phyloP scores from a whole-genome alignment of 2,329 filamentous ascomycete genomes.

The Hypomyces rosellus region DNA sequence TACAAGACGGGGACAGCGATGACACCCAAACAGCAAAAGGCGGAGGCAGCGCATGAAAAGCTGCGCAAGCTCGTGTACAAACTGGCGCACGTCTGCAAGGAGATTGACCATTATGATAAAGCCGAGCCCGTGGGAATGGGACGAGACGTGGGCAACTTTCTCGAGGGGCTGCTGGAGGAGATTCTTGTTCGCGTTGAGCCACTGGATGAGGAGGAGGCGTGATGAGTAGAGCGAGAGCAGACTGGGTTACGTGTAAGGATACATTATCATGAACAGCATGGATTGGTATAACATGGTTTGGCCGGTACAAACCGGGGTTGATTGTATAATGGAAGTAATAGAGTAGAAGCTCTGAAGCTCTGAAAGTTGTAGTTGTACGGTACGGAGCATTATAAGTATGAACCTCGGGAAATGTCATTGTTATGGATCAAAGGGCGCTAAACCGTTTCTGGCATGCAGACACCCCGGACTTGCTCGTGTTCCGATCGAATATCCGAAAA shows the following conservation, averaged over 20 bases:
- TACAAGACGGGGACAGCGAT: slow-evolving; percentile 39
- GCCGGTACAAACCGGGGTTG: not conserved
- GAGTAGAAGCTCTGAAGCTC: too few species aligned
- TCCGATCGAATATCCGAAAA: too few species aligned
- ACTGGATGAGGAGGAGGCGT: slow-evolving; percentile 62
- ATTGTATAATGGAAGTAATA: too few species aligned
- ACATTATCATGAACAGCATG: slow-evolving; percentile 1
- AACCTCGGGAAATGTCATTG: too few species aligned
- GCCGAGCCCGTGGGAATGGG: slow-evolving; percentile 90
- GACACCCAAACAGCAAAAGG: slow-evolving; percentile 61
- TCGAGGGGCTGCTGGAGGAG: slow-evolving; percentile 91
- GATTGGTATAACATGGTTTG: not conserved
- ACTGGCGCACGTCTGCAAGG: slow-evolving; percentile 73
- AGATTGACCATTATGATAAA: slow-evolving; percentile 85
- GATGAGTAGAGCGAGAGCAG: too few species aligned
- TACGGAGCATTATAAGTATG: too few species aligned
- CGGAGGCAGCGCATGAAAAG: slow-evolving; percentile 70
- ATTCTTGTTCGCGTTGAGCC: slow-evolving; percentile 88
- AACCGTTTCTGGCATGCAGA: too few species aligned
- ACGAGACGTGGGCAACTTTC: slow-evolving; percentile 76
- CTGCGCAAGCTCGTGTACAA: slow-evolving; percentile 77
- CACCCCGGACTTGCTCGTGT: too few species aligned
- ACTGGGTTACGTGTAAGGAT: not conserved
- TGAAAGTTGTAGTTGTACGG: too few species aligned
- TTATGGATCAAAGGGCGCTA: too few species aligned